These are phyloP conservation scores for Medakamo hakoo DNA, from an alignment of 139 green algal genomes.

Conservation along the genomic window DNA sequence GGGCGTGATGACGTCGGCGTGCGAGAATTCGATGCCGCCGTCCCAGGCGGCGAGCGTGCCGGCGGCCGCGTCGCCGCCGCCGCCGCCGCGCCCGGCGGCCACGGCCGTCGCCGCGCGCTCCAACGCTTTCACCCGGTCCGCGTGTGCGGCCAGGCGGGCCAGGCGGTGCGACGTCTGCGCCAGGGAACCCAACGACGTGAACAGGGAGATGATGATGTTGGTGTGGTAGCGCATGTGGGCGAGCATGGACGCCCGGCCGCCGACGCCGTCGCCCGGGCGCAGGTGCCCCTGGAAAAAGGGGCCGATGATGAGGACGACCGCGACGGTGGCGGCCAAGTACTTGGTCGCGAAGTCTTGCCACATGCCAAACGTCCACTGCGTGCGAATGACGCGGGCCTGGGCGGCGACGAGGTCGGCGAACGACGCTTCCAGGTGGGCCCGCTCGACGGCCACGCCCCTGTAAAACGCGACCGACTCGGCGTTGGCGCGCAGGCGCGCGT, in stretches of 20 bases:
- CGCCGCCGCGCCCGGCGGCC: neutral
- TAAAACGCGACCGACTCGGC: slow-evolving; percentile 43
- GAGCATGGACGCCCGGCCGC: slow-evolving; percentile 46
- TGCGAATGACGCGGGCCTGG: slow-evolving; percentile 21
- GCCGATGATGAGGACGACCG: slow-evolving; percentile 64
- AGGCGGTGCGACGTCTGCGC: slow-evolving; percentile 26
- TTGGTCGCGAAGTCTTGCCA: slow-evolving; percentile 63
- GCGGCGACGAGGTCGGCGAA: slow-evolving; percentile 26
- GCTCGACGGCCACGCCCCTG: slow-evolving; percentile 30
- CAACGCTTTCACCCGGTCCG: slow-evolving; percentile 36
- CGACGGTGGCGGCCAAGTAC: slow-evolving; percentile 56
- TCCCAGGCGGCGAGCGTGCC: slow-evolving; percentile 12
- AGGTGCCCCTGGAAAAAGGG: slow-evolving; percentile 54
- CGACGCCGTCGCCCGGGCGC: slow-evolving; percentile 22
- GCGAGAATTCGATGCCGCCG: slow-evolving; percentile 45
- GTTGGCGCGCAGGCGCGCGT: slow-evolving; percentile 30
- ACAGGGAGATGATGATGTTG: slow-evolving; percentile 50
- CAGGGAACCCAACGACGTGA: slow-evolving; percentile 44
- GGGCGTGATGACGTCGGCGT: slow-evolving; percentile 45
- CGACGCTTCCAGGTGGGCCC: slow-evolving; percentile 8
- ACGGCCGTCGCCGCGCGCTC: slow-evolving; percentile 7
- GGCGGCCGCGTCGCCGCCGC: neutral
- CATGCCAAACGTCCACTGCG: slow-evolving; percentile 51
- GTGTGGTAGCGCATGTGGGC: slow-evolving; percentile 70
- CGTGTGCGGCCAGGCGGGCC: slow-evolving; percentile 40